A percentile compares a stretch with the other conserved stretches of the same genome.
These are phyloP conservation scores for Limnanthes douglasii DNA, from an alignment of 345 rosid genomes.

Conservation along the genomic window DNA sequence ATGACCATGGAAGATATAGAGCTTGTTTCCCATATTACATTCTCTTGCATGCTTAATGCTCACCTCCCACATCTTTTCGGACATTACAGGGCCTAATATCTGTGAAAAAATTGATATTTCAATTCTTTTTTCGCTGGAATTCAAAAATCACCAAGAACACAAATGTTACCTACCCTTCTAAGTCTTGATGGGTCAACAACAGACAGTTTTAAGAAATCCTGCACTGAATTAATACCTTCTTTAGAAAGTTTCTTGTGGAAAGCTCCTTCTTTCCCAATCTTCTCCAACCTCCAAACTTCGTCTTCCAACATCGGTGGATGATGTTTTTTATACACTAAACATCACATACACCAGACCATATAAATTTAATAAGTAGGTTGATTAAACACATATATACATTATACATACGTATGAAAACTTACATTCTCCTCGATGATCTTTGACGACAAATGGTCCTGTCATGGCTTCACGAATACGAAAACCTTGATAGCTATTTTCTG, in stretches of 20 bases:
- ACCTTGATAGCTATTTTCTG: slow-evolving; percentile 28
- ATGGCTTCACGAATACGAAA: slow-evolving; percentile 49
- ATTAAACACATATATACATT: not conserved
- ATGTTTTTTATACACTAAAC: slow-evolving; percentile 85
- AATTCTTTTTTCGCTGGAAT: not conserved
- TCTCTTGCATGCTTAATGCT: slow-evolving; percentile 57
- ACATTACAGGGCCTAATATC: slow-evolving; percentile 63
- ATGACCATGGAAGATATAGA: slow-evolving; percentile 19
- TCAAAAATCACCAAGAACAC: not conserved
- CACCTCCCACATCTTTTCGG: slow-evolving; percentile 72
- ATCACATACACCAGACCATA: slow-evolving; percentile 6
- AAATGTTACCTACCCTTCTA: slow-evolving; percentile 22
- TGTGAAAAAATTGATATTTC: slow-evolving; percentile 16
- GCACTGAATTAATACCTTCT: slow-evolving; percentile 33
- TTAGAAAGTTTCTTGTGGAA: slow-evolving; percentile 57
- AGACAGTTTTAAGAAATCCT: slow-evolving; percentile 61
- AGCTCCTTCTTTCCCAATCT: slow-evolving; percentile 80
- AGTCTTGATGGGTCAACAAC: slow-evolving; percentile 34
- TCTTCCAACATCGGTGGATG: slow-evolving; percentile 69
- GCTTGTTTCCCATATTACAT: slow-evolving; percentile 48
- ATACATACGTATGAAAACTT: slow-evolving; percentile 16
- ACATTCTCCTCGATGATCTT: slow-evolving; percentile 97
- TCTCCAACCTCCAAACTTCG: slow-evolving; percentile 84
- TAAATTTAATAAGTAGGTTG: not conserved
- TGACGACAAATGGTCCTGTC: slow-evolving; percentile 62